Percentiles rank a stretch among this genome's conserved stretches.
Evolutionary conservation across 2,329 filamentous ascomycete genomes (phyloP).

Genomic region (Chrysoporthe austroafricana): DNA sequence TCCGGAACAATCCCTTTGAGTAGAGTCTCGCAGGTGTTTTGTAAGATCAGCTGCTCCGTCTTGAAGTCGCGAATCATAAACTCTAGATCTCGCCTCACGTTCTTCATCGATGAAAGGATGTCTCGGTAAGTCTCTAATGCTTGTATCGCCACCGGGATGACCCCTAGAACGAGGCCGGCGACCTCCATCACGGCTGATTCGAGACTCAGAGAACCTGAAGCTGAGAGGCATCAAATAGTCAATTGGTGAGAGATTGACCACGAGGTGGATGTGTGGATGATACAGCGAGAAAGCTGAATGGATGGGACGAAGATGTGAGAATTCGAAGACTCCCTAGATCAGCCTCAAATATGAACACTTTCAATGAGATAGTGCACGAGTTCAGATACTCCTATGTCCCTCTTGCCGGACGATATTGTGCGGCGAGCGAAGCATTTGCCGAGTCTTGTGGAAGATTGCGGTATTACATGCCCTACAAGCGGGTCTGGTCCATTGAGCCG

Average conservation of each 20-base stretch:
- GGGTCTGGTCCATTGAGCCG: slow-evolving; percentile 3
- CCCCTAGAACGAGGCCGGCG: slow-evolving; percentile 24
- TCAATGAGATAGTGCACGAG: background rate
- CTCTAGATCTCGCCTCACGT: slow-evolving; percentile 15
- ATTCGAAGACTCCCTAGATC: background rate
- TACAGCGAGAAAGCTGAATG: background rate
- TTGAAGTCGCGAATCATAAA: slow-evolving; percentile 20
- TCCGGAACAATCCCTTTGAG: slow-evolving; percentile 22
- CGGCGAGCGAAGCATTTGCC: background rate
- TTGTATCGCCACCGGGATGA: slow-evolving; percentile 20
- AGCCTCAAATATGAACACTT: background rate
- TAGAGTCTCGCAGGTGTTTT: slow-evolving; percentile 25
- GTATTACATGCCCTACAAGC: background rate
- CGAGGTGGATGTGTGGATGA: background rate
- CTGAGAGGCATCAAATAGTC: background rate
- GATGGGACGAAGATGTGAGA: background rate
- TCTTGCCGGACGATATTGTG: background rate
- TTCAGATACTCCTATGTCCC: background rate
- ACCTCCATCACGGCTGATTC: slow-evolving; percentile 14
- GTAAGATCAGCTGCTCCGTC: slow-evolving; percentile 23
- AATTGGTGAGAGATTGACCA: background rate
- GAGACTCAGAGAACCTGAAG: background rate
- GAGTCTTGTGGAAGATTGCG: background rate
- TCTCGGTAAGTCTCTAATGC: slow-evolving; percentile 14
- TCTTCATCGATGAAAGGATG: slow-evolving; percentile 19